Conservation (phyloP, 192 early-diverging fungal species). For the Anaeromyces robustus region DNA sequence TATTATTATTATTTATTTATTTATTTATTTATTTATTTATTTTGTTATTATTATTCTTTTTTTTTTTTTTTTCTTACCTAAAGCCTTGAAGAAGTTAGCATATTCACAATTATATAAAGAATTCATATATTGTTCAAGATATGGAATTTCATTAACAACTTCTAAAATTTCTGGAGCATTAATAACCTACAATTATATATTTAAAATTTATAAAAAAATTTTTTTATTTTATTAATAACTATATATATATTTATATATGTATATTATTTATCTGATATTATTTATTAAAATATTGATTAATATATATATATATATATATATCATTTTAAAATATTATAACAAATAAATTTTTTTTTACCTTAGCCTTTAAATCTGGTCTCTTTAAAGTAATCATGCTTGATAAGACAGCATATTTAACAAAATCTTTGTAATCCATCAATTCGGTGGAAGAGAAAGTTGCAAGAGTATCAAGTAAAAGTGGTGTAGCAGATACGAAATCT, state of each 20-base stretch:
- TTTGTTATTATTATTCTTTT: not conserved
- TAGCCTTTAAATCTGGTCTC: slow-evolving; percentile 86
- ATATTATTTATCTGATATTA: too few relatives aligned
- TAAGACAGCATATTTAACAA: slow-evolving; percentile 85
- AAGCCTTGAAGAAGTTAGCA: slow-evolving; percentile 75
- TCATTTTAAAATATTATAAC: too few relatives aligned
- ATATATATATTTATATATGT: not conserved
- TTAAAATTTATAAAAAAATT: not conserved
- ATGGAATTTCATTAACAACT: slow-evolving; percentile 76
- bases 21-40: too few relatives aligned
- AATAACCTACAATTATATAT: slow-evolving; percentile 40
- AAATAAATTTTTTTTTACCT: slow-evolving; percentile 32
- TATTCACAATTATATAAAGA: slow-evolving; percentile 88
- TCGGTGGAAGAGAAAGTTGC: slow-evolving; percentile 93
- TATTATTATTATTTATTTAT: too few relatives aligned
- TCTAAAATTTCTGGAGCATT: slow-evolving; percentile 94
- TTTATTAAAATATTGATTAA: too few relatives aligned
- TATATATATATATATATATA: too few relatives aligned
- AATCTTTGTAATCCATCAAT: slow-evolving; percentile 93
- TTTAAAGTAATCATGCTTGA: slow-evolving; percentile 74
- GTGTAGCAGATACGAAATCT: slow-evolving; percentile 85
- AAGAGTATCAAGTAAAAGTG: slow-evolving; percentile 83
- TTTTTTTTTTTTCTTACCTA: slow-evolving; percentile 27
- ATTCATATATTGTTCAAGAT: slow-evolving; percentile 64
- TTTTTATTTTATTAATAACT: not conserved